These are phyloP conservation scores for Candida ovalis DNA, from an alignment of 805 yeast genomes.

Conservation along the genomic window DNA sequence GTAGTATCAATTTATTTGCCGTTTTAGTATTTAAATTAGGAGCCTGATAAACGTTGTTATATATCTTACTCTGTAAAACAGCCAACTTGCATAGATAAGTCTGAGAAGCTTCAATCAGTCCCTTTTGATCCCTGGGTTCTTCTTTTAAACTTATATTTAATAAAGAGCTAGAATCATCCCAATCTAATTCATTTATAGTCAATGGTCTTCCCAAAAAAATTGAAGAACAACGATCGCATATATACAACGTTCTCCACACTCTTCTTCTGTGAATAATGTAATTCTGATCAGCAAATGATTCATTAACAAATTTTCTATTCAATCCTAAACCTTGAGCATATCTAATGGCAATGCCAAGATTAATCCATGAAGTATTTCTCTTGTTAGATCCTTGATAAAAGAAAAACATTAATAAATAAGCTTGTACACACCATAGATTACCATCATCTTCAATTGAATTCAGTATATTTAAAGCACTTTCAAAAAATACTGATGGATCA, in stretches of 20 bases:
- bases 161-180: constrained; percentile 34
- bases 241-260: constrained; percentile 18
- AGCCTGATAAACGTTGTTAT: constrained; percentile 32
- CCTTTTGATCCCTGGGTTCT: constrained; percentile 10
- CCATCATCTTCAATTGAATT: constrained; percentile 35
- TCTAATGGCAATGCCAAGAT: constrained; percentile 39
- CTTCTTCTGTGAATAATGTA: constrained; percentile 31
- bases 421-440: constrained; percentile 40
- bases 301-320: constrained; percentile 37
- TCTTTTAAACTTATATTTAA: constrained; percentile 7
- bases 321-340: constrained; percentile 41
- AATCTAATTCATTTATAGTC: constrained; percentile 33
- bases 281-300: constrained; percentile 29
- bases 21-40: constrained; percentile 28
- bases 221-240: constrained; percentile 26
- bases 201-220: constrained; percentile 36
- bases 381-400: constrained; percentile 39
- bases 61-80: constrained; percentile 29
- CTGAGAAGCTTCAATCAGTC: constrained; percentile 24
- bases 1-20: constrained; percentile 34
- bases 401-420: constrained; percentile 36
- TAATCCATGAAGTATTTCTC: constrained; percentile 41
- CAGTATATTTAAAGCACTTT: constrained; percentile 31
- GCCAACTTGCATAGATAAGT: constrained; percentile 29
- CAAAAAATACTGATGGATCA: constrained; percentile 33